phyloP scores from a whole-genome alignment of 768 basidiomycete species.

The Boletus sp. region DNA sequence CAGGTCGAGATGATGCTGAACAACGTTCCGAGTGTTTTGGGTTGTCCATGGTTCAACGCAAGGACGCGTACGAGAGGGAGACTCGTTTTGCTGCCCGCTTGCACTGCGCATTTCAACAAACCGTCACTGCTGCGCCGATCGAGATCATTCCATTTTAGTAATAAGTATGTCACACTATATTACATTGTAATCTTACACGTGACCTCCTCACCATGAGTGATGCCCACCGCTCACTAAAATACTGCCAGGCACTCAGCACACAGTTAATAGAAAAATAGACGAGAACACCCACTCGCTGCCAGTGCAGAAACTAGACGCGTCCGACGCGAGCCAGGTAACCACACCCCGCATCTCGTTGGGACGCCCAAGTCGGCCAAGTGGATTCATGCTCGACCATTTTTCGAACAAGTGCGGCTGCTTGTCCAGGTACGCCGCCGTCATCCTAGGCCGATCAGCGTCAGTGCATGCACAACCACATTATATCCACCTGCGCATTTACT shows the following conservation, averaged over 20 bases:
- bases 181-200: slow-evolving; percentile 19
- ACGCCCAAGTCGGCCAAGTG: slow-evolving; percentile 67
- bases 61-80: neutral
- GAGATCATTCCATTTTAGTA: slow-evolving; percentile 28
- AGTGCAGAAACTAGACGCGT: slow-evolving; percentile 76
- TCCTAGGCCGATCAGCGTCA: slow-evolving; percentile 38
- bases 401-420: slow-evolving; percentile 57
- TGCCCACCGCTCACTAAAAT: slow-evolving; percentile 34
- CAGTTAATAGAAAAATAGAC: no score
- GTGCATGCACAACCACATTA: slow-evolving; percentile 8
- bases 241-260: slow-evolving; percentile 5
- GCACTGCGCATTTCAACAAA: slow-evolving; percentile 24
- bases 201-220: slow-evolving; percentile 31
- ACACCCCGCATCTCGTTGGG: slow-evolving; percentile 75
- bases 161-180: slow-evolving; percentile 6
- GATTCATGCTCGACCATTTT: slow-evolving; percentile 70
- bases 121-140: slow-evolving; percentile 37
- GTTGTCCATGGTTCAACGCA: slow-evolving; percentile 27
- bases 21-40: slow-evolving; percentile 20
- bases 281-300: slow-evolving; percentile 68
- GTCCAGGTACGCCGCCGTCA: slow-evolving; percentile 75
- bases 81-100: neutral
- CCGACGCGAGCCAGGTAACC: slow-evolving; percentile 67
- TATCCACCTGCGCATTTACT: slow-evolving; percentile 46
- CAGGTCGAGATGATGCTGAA: no score